Evolutionary conservation across 176 grass and related monocot species (phyloP).

Genomic region (Ensete ventricosum): DNA sequence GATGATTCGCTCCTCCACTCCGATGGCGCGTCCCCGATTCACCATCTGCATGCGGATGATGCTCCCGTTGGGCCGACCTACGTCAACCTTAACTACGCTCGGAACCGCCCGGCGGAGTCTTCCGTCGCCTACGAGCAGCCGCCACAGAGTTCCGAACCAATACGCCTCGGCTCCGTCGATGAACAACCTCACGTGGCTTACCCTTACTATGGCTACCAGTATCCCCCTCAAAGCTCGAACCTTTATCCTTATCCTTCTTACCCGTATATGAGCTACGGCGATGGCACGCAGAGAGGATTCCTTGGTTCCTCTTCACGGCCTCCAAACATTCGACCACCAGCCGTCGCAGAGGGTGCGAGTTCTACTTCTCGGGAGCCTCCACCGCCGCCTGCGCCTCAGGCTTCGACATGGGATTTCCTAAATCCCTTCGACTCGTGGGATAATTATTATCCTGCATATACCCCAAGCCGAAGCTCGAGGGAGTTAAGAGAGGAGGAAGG

Average conservation of each 20-base stretch:
- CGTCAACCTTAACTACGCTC: slow-evolving; percentile 26
- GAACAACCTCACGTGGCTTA: background rate
- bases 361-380: slow-evolving; percentile 13
- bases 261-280: slow-evolving; percentile 17
- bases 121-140: slow-evolving; percentile 20
- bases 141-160: slow-evolving; percentile 8
- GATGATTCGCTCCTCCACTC: slow-evolving; percentile 4
- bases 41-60: background rate
- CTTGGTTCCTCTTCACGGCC: slow-evolving; percentile 24
- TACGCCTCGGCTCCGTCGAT: slow-evolving; percentile 1
- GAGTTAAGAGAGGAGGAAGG: slow-evolving; percentile 90
- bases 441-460: slow-evolving; percentile 63
- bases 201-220: slow-evolving; percentile 6
- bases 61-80: slow-evolving; percentile 6
- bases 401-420: slow-evolving; percentile 90
- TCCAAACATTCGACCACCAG: background rate
- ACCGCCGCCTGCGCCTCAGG: slow-evolving; percentile 54
- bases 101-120: slow-evolving; percentile 16
- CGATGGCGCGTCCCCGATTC: background rate
- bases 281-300: slow-evolving; percentile 10
- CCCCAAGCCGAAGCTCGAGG: slow-evolving; percentile 60
- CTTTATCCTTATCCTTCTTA: slow-evolving; percentile 24
- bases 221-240: slow-evolving; percentile 19
- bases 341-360: background rate
- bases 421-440: slow-evolving; percentile 79